A percentile compares a stretch with the other conserved stretches of the same genome.
Conservation (phyloP, 2,329 filamentous ascomycete genomes). For the Alternaria brassicae region DNA sequence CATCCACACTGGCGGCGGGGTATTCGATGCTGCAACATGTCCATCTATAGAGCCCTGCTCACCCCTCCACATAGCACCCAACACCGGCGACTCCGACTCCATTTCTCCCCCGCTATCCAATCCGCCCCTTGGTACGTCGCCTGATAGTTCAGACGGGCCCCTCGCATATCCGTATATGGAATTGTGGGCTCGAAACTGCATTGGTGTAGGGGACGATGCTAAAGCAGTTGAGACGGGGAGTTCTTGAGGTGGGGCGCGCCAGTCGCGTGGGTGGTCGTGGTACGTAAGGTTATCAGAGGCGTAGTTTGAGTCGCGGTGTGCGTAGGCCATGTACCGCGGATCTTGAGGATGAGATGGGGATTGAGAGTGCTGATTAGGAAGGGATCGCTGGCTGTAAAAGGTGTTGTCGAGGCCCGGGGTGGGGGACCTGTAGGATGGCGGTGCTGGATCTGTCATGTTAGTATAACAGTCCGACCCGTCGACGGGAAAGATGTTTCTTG, state of each 20-base stretch:
- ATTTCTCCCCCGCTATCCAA: not conserved
- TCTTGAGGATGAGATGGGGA: not conserved
- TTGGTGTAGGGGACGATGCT: not conserved
- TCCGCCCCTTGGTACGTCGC: not conserved
- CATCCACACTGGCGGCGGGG: not conserved
- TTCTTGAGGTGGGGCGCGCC: constrained; percentile 18
- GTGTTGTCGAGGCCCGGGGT: constrained; percentile 1
- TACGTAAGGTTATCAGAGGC: not conserved
- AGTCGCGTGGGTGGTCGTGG: constrained; percentile 1
- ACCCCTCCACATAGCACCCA: not conserved
- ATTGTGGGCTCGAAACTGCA: not conserved
- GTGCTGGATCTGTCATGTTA: constrained; percentile 7
- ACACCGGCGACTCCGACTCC: not conserved
- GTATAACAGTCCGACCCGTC: not conserved
- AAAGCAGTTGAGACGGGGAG: constrained; percentile 7
- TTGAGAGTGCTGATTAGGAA: not conserved
- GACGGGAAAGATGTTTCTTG: not conserved
- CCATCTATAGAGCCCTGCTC: not conserved
- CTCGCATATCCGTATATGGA: constrained; percentile 7
- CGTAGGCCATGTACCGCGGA: not conserved
- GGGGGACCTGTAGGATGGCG: constrained; percentile 13
- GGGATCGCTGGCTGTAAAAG: constrained; percentile 4
- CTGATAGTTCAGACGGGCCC: constrained; percentile 4
- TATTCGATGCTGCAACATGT: not conserved
- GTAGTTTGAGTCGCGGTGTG: constrained; percentile 8